A percentile compares a stretch with the other conserved stretches of the same genome.
phyloP scores from a whole-genome alignment of 2,329 filamentous ascomycete species.

The Fusarium buharicum region DNA sequence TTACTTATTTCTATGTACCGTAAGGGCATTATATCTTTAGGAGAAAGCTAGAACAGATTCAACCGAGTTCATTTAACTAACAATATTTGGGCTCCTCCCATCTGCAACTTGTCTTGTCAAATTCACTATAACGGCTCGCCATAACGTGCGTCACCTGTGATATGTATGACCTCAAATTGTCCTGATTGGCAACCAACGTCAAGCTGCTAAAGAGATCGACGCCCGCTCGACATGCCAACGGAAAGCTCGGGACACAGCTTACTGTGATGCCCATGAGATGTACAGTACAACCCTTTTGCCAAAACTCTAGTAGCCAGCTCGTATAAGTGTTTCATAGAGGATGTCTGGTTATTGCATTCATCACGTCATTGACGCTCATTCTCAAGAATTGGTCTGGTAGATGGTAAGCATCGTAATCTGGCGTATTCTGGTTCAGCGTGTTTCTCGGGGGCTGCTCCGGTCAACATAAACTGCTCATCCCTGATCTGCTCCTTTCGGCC shows the following conservation, averaged over 20 bases:
- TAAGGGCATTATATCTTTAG: too few species aligned
- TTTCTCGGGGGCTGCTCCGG: neutral
- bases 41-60: too few species aligned
- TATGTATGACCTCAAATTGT: conserved; percentile 2
- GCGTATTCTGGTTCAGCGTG: neutral
- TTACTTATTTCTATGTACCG: too few species aligned
- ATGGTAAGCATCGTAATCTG: neutral
- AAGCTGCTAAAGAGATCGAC: conserved; percentile 13
- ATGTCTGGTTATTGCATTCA: conserved; percentile 1
- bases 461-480: neutral
- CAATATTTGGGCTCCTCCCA: too few species aligned
- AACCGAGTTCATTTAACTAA: too few species aligned
- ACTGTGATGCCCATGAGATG: conserved; percentile 18
- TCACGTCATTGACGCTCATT: conserved; percentile 26
- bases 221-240: conserved; percentile 16
- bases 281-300: too few species aligned
- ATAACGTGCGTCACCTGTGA: neutral
- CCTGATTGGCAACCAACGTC: conserved; percentile 10
- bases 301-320: neutral
- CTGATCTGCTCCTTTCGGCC: neutral
- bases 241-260: conserved; percentile 37
- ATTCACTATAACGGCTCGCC: neutral
- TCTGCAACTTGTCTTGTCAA: conserved; percentile 1
- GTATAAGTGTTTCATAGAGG: neutral
- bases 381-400: neutral